Evolutionary conservation across 1,284 basidiomycete species (phyloP), one percentile per base, ranked within the genome.

Genomic region (Naganishia albida): DNA sequence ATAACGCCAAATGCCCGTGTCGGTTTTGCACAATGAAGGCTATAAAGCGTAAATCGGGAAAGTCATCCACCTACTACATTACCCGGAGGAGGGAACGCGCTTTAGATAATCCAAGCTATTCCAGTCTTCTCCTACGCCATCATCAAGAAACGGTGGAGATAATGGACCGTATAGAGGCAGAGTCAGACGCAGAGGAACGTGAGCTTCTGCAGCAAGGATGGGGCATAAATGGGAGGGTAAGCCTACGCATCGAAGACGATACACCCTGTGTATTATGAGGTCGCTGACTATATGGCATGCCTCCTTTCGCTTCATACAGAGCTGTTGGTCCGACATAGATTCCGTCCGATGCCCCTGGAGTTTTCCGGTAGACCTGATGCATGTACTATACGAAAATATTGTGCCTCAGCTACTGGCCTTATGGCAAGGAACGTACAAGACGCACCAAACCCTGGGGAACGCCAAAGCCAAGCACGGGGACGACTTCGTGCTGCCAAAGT

Each of bases 361-460:
- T 15, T 53, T 53, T 38, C 51, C 51, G 15, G 12, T 53, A 39
- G 51, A 53, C n/a, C 51, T 53, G 16, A 53, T 53, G 51, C 51
- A 53, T 53, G 51, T 53, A 3, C n/a, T 53, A 18, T 53, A n/a
- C 30, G 51, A 53, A 28, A 53, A 53, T 39, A 53, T 53, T 38
- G 34, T 53, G 51, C 28, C 30, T 7, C 51, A 53, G 18, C 51
- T 53, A 15, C 18, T 53, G 10, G 16, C 28, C 2, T n/a, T 53
- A 18, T 53, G 51, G 51, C 30, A 39, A 38, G 51, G 30, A 7
- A 38, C 18, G 15, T 53, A 38, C 34, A 53, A 53, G 18, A 30
- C 34, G 16, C 16, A 18, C 6, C 30, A 38, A 23, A 53, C 38
- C 51, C 30, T 39, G 7, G 34, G 51, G 23, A 13, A 53, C 30